Percentiles rank a stretch among this genome's conserved stretches.
Evolutionary conservation across 495 filamentous ascomycete genomes (phyloP).

Genomic region (Cercophora newfieldiana): DNA sequence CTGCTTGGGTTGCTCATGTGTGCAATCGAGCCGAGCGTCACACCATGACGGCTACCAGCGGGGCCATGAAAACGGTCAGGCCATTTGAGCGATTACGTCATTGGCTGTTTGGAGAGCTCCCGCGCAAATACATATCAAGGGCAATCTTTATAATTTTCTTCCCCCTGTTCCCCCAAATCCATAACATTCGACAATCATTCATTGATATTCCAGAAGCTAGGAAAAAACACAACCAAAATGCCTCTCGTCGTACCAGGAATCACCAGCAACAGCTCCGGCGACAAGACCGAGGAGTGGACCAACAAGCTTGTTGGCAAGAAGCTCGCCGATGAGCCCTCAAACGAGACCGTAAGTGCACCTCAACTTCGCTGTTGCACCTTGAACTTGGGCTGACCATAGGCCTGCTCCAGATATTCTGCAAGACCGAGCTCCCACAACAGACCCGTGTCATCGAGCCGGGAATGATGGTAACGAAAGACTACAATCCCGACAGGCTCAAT

Average conservation of each 20-base stretch:
- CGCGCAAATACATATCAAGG: neutral
- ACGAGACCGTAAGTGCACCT: conserved; percentile 42
- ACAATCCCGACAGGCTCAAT: conserved; percentile 63
- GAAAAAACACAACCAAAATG: conserved; percentile 53
- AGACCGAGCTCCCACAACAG: conserved; percentile 66
- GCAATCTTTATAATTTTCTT: neutral
- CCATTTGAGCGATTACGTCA: neutral
- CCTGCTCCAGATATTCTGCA: conserved; percentile 65
- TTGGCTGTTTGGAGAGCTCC: neutral
- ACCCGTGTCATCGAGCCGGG: conserved; percentile 68
- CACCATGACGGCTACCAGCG: neutral
- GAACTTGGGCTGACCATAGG: neutral
- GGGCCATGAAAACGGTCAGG: neutral
- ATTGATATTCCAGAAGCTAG: neutral
- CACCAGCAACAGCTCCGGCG: conserved; percentile 54
- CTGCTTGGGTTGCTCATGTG: no score
- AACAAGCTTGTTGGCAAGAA: conserved; percentile 79
- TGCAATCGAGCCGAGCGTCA: neutral
- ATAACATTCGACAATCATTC: neutral
- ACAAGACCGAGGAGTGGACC: conserved; percentile 63
- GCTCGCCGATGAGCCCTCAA: conserved; percentile 40
- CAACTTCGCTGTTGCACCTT: neutral
- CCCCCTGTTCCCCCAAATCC: neutral
- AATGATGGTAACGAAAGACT: conserved; percentile 62
- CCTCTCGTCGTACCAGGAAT: conserved; percentile 80